A percentile compares a stretch with the other conserved stretches of the same genome.
phyloP scores from a whole-genome alignment of 148 eudicot species.

The Rhododendron mucronatum region DNA sequence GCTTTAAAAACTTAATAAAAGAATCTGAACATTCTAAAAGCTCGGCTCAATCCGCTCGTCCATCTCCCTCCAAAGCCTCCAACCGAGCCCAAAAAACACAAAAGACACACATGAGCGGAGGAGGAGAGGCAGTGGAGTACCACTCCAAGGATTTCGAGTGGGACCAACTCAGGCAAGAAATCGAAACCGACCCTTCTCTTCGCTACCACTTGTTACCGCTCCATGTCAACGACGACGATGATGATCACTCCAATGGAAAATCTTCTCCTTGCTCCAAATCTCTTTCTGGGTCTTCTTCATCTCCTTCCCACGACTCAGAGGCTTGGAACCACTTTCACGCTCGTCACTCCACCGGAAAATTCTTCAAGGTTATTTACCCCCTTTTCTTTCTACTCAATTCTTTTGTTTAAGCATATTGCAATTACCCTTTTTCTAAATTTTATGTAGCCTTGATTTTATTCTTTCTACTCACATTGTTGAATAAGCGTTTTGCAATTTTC shows the following conservation, averaged over 20 bases:
- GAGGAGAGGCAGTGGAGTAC: constrained; percentile 35
- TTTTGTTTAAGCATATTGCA: background rate
- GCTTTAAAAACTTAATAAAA: too few relatives aligned
- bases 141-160: constrained; percentile 87
- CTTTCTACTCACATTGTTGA: background rate
- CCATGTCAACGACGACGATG: background rate
- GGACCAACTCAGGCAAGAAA: constrained; percentile 50
- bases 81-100: background rate
- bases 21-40: too few relatives aligned
- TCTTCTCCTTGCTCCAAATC: background rate
- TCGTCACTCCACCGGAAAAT: constrained; percentile 82
- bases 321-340: constrained; percentile 83
- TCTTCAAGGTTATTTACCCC: constrained; percentile 63
- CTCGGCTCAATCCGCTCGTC: background rate
- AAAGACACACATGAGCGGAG: background rate
- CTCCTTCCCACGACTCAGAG: constrained; percentile 30
- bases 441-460: background rate
- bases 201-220: constrained; percentile 49
- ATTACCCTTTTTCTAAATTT: background rate
- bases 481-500: background rate
- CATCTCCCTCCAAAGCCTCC: background rate
- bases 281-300: background rate
- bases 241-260: background rate
- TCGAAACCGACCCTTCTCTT: constrained; percentile 51
- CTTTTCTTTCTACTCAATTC: background rate